A percentile compares a stretch with the other conserved stretches of the same genome.
phyloP scores from a whole-genome alignment of 805 yeast genomes.

The Maudiozyma barnettii region DNA sequence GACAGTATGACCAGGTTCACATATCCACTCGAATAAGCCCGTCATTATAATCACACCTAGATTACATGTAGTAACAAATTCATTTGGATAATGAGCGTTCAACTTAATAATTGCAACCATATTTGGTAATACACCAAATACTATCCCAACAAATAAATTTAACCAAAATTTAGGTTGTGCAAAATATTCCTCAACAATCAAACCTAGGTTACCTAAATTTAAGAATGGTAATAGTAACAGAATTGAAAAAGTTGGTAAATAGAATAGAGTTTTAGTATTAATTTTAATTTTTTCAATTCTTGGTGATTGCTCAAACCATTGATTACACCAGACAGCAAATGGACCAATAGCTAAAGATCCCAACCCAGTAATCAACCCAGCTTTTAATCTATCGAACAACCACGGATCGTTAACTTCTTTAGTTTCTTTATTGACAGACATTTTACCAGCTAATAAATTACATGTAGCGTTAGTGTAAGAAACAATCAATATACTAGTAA shows the following conservation, averaged over 20 bases:
- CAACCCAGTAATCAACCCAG: conserved; percentile 26
- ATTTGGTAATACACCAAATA: conserved; percentile 22
- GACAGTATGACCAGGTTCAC: conserved; percentile 22
- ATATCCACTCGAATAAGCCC: conserved; percentile 25
- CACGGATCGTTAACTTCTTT: conserved; percentile 30
- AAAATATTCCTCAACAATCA: not conserved
- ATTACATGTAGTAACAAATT: conserved; percentile 22
- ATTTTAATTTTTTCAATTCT: conserved; percentile 1
- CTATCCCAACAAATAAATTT: conserved; percentile 8
- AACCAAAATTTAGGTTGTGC: conserved; percentile 10
- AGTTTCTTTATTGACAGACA: conserved; percentile 25
- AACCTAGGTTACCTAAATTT: conserved; percentile 6
- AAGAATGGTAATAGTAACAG: conserved; percentile 16
- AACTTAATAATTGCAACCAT: conserved; percentile 18
- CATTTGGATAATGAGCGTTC: conserved; percentile 19
- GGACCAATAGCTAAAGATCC: conserved; percentile 27
- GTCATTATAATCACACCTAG: conserved; percentile 21
- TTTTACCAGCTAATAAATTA: conserved; percentile 26
- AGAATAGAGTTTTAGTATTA: conserved; percentile 8
- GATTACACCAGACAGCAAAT: conserved; percentile 23
- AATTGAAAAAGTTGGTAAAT: conserved; percentile 17
- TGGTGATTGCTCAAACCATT: conserved; percentile 17
- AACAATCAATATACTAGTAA: conserved; percentile 22
- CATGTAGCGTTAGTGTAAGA: conserved; percentile 29
- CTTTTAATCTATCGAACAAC: conserved; percentile 28